Evolutionary conservation across 106 monocot genomes (phyloP), one percentile per base, ranked within the genome.

Genomic region (Platanthera zijinensis): DNA sequence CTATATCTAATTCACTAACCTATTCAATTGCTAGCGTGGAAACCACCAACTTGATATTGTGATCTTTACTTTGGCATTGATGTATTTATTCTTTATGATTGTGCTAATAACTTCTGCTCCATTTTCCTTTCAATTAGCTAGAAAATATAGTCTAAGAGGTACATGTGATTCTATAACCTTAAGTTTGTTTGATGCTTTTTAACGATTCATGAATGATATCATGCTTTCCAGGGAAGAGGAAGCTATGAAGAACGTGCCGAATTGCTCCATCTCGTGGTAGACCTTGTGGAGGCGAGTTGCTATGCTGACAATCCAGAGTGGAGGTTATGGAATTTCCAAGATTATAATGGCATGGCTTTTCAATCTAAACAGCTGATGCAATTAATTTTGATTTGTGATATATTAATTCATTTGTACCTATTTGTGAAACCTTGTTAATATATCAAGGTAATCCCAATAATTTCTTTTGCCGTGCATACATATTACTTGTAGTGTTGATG

Each of bases 231-330:
- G 97, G 97, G 97, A 75, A 91, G 83, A 77, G 97, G 97, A 18
- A 91, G 82, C 52, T 89, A 94, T 78, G 97, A 97, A 78, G 97
- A 97, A 50, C 94, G 97, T 71, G 93, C 85, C 50, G 94, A 97
- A 69, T 86, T 97, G 85, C 91, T 97, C 77, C 91, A 71, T 71
- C 89, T 87, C 71, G 85, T 97, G 83, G 97, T 97, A 13, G 91
- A 94, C 78, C 91, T 97, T 73, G 94, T 94, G 13, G 97, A 97
- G 85, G 97, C 94, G 74, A 88, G 87, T 69, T 89, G 86, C 80
- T 94, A 81, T 86, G 81, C 97, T 77, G 97, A 97, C 78, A 81
- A 88, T 84, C 91, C 94, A 48, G 87, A 97, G 77, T 97, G 93
- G 94, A 97, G 94, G 97, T 97, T 57, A 69, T 62, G 14, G 73